phyloP scores from a whole-genome alignment of 2,329 filamentous ascomycete genomes.

The Mollisia scopiformis region DNA sequence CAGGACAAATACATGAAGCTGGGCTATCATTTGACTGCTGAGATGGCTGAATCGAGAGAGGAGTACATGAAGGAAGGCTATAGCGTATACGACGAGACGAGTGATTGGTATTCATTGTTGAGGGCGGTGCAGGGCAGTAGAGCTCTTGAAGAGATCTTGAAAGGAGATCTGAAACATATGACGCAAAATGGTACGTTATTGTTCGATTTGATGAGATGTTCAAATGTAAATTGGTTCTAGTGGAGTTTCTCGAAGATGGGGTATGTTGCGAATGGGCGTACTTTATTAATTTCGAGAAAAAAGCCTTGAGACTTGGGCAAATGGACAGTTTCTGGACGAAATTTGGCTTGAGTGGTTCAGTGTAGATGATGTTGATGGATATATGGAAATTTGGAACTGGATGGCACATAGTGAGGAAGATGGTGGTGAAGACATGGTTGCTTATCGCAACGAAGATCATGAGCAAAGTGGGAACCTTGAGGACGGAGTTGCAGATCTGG shows the following conservation, averaged over 20 bases:
- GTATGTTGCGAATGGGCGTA: constrained; percentile 2
- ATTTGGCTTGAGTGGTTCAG: constrained; percentile 8
- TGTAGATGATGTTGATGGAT: neutral
- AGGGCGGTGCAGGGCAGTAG: constrained; percentile 7
- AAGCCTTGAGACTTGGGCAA: neutral
- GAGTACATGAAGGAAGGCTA: too few relatives aligned
- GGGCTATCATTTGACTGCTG: neutral
- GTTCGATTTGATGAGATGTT: neutral
- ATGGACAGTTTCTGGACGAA: neutral
- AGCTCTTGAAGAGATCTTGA: constrained; percentile 8
- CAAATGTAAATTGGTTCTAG: neutral
- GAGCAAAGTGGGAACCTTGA: too few relatives aligned
- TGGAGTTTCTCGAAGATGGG: neutral
- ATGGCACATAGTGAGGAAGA: too few relatives aligned
- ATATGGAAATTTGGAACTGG: too few relatives aligned
- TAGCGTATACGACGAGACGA: too few relatives aligned
- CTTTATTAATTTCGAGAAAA: constrained; percentile 10
- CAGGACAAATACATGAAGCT: constrained; percentile 5
- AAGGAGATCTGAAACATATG: constrained; percentile 16
- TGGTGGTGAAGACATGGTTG: too few relatives aligned
- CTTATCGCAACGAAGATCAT: too few relatives aligned
- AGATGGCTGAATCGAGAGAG: too few relatives aligned
- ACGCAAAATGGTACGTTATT: neutral
- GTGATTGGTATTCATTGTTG: constrained; percentile 14
- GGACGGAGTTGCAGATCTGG: too few relatives aligned